Percentiles rank a stretch among this genome's conserved stretches.
These are phyloP conservation scores for Nicotiana benthamiana DNA, from an alignment of 257 asterid species.

Conservation along the genomic window DNA sequence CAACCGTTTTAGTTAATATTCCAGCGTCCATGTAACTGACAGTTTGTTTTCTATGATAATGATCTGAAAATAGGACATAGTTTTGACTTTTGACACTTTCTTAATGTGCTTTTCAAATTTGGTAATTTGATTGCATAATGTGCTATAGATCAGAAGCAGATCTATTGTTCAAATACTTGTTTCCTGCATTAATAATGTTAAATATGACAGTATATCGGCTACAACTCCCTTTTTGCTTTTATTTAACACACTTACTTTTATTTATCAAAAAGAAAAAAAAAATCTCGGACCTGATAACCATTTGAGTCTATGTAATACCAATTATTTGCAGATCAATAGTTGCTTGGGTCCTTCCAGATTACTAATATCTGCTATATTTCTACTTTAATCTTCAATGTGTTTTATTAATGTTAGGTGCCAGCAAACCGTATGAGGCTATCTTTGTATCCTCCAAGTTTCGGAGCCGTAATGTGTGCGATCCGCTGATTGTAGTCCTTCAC, in stretches of 20 bases:
- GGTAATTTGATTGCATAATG: too few relatives aligned
- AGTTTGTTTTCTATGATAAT: too few relatives aligned
- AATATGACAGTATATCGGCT: not conserved
- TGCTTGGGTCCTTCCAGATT: too few relatives aligned
- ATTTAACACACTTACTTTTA: not conserved
- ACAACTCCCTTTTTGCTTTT: not conserved
- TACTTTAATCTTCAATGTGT: not conserved
- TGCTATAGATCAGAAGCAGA: too few relatives aligned
- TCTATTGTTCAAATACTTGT: not conserved
- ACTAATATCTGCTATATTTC: not conserved
- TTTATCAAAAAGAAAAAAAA: too few relatives aligned
- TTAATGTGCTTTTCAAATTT: too few relatives aligned
- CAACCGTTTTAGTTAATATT: too few relatives aligned
- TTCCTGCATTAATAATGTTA: not conserved
- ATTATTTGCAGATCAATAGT: too few relatives aligned
- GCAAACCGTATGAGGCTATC: constrained; percentile 82
- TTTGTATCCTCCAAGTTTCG: constrained; percentile 65
- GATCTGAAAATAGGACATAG: too few relatives aligned
- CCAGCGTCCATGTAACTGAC: too few relatives aligned
- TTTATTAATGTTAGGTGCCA: constrained; percentile 48
- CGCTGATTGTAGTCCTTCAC: constrained; percentile 70
- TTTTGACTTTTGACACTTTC: too few relatives aligned
- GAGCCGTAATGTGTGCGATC: constrained; percentile 40
- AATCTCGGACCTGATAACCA: not conserved
- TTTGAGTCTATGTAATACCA: not conserved